Conservation (phyloP, 2,329 filamentous ascomycete species). For the Sphaerulina vaccinii region DNA sequence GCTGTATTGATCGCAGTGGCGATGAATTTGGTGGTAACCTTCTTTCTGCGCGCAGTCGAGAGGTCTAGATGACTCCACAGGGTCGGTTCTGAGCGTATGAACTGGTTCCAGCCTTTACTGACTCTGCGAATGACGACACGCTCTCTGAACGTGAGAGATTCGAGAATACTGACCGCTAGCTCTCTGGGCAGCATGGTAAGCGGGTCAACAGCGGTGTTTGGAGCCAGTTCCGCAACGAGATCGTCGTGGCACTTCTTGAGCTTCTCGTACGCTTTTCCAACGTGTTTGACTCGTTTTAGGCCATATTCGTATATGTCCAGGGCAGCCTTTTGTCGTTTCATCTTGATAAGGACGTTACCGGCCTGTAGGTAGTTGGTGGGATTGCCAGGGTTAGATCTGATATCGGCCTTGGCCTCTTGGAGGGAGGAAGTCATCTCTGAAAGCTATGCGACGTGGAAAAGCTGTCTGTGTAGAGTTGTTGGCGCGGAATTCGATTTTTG, state of each 20-base stretch:
- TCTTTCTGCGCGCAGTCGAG: slow-evolving; percentile 41
- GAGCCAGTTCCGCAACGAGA: slow-evolving; percentile 43
- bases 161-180: slow-evolving; percentile 53
- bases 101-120: slow-evolving; percentile 55
- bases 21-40: slow-evolving; percentile 45
- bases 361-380: slow-evolving; percentile 59
- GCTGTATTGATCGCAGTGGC: slow-evolving; percentile 45
- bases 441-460: no score
- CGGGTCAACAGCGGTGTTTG: slow-evolving; percentile 50
- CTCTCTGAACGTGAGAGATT: slow-evolving; percentile 53
- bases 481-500: background rate
- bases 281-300: slow-evolving; percentile 51
- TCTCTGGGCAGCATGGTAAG: slow-evolving; percentile 56
- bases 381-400: slow-evolving; percentile 51
- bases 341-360: slow-evolving; percentile 49
- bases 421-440: no score
- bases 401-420: slow-evolving; percentile 58
- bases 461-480: background rate
- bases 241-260: slow-evolving; percentile 46
- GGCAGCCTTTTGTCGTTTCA: slow-evolving; percentile 54
- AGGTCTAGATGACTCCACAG: slow-evolving; percentile 58
- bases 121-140: slow-evolving; percentile 52
- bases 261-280: slow-evolving; percentile 36
- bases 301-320: slow-evolving; percentile 58
- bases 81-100: slow-evolving; percentile 47